Base-by-base conservation (phyloP, 495 filamentous ascomycete genomes). In the Trichoderma virens region DNA sequence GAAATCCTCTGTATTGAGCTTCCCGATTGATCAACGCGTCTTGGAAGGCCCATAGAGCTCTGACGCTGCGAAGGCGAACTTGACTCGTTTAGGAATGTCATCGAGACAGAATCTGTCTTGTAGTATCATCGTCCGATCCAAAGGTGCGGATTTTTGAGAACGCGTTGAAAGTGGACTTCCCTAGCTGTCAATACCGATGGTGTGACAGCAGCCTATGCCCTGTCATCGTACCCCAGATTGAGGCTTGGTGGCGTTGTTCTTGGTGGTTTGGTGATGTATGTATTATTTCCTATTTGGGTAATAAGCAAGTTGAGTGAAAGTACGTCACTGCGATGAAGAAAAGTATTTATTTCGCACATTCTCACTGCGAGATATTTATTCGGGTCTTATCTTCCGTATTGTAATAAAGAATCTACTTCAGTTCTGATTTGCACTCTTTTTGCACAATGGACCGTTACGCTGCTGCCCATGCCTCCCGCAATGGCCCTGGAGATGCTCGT, bases 401-500 rank as follows among this genome's bases (percentile, higher is more conserved):
- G 16, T 18, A 43, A 18, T 11, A 18, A 14, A 43, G 6, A 11
- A 3, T 43, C 14, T 43, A 8, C 14, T 13, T 18, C 9, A 11
- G 5, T 13, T 43, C 7, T 18, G 16, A 8, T 43, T 35, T 5
- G 34, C 9, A 18, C 9, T 11, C 39, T 11, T 8, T 18, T 11
- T 43, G 3, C 5, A 7, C 45, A 51, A 51, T 51, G 45, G 45
- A 51, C 4, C 45, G 45, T 25, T 51, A 51, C 45, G 20, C 45
- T 27, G 45, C 20, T 13, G 45, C 45, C 11, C 45, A 51, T 27
- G 20, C 45, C 20, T 51, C 20, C 11, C 20, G 45, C 61, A 69
- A 70, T 18, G 81, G 80, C 16, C 74, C 79, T 8, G 80, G 79
- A 5, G 82, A 83, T 64, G 68, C 74, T 18, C 74, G 79, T 18